phyloP scores from a whole-genome alignment of 2,329 filamentous ascomycete genomes.

The Talaromyces pinophilus region DNA sequence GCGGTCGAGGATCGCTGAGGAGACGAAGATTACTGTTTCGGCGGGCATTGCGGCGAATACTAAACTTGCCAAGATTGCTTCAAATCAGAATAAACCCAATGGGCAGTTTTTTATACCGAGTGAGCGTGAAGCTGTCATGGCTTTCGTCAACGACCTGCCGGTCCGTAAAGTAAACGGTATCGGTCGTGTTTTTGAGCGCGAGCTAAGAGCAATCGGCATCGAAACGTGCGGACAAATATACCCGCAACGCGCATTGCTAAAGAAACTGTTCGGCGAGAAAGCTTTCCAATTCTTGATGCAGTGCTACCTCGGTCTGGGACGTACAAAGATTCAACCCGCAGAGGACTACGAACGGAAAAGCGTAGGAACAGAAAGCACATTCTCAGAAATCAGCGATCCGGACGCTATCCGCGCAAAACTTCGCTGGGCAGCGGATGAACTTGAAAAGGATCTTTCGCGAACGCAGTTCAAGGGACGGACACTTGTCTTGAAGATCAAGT shows the following conservation, averaged over 20 bases:
- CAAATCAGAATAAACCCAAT: slow-evolving; percentile 94
- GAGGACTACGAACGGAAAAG: slow-evolving; percentile 92
- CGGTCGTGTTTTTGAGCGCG: slow-evolving; percentile 89
- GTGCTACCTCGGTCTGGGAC: slow-evolving; percentile 81
- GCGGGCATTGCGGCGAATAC: slow-evolving; percentile 93
- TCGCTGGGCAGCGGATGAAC: slow-evolving; percentile 74
- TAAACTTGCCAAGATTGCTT: slow-evolving; percentile 91
- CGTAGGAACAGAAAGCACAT: slow-evolving; percentile 91
- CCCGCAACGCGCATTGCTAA: slow-evolving; percentile 69
- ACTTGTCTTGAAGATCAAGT: slow-evolving; percentile 85
- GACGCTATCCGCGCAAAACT: slow-evolving; percentile 73
- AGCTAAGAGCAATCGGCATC: slow-evolving; percentile 83
- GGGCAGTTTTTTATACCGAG: slow-evolving; percentile 79
- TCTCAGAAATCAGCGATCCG: slow-evolving; percentile 73
- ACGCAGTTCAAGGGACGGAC: slow-evolving; percentile 89
- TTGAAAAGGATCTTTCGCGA: slow-evolving; percentile 79
- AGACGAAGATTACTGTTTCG: slow-evolving; percentile 82
- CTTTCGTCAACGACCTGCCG: slow-evolving; percentile 80
- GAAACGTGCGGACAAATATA: slow-evolving; percentile 89
- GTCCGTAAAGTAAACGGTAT: slow-evolving; percentile 92
- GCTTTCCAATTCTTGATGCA: slow-evolving; percentile 82
- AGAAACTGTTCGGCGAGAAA: slow-evolving; percentile 85
- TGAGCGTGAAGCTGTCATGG: slow-evolving; percentile 73
- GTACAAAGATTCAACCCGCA: slow-evolving; percentile 80
- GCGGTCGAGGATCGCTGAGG: slow-evolving; percentile 72